Percentiles rank a stretch among this genome's conserved stretches.
phyloP scores from a whole-genome alignment of 768 basidiomycete species.

The Hericium erinaceus region DNA sequence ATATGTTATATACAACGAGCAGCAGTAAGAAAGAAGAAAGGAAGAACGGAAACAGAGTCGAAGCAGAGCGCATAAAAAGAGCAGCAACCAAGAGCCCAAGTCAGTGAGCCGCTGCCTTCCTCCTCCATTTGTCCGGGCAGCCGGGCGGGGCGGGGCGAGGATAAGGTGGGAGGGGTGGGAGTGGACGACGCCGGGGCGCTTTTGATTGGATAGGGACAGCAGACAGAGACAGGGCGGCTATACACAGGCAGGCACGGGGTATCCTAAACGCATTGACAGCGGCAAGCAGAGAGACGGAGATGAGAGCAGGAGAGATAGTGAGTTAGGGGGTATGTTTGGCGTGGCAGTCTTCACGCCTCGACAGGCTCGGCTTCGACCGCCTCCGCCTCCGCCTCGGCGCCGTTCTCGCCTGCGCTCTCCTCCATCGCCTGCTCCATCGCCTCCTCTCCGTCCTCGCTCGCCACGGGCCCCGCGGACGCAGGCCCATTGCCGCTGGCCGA shows the following conservation, averaged over 20 bases:
- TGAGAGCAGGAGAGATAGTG: background rate
- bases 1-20: constrained; percentile 1
- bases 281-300: background rate
- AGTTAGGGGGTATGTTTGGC: background rate
- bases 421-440: background rate
- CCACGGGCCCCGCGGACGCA: constrained; percentile 1
- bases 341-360: background rate
- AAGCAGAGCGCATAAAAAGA: constrained; percentile 40
- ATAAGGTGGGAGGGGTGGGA: background rate
- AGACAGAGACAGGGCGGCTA: constrained; percentile 12
- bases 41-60: constrained; percentile 19
- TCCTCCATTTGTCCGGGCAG: constrained; percentile 32
- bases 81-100: constrained; percentile 60
- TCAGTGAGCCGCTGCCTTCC: constrained; percentile 35
- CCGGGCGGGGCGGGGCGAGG: background rate
- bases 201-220: constrained; percentile 10
- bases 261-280: constrained; percentile 14
- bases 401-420: background rate
- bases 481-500: constrained; percentile 36
- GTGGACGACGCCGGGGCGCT: constrained; percentile 14
- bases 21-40: constrained; percentile 24
- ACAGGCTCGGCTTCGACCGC: background rate
- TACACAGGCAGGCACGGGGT: constrained; percentile 12
- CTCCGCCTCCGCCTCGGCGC: background rate
- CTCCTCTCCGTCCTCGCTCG: background rate